Evolutionary conservation across 768 basidiomycete genomes (phyloP).

Genomic region (Lactarius psammicola): DNA sequence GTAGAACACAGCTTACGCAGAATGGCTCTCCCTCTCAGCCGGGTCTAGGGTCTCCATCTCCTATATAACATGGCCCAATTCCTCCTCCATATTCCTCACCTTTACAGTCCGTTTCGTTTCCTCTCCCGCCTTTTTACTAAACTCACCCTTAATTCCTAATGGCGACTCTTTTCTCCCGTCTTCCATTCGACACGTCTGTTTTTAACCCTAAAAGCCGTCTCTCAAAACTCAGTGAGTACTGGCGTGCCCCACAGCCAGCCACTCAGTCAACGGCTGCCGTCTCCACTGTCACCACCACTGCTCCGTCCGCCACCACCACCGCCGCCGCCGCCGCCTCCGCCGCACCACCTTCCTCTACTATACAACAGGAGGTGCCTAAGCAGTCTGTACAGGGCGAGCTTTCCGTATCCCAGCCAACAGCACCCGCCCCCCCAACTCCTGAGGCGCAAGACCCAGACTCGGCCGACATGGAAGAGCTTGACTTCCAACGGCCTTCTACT

Average conservation of each 20-base stretch:
- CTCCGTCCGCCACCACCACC: not conserved
- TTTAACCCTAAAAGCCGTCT: not conserved
- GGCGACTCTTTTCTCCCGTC: constrained; percentile 18
- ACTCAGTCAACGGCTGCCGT: not conserved
- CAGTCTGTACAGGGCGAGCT: not conserved
- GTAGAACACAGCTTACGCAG: not conserved
- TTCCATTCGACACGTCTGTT: constrained; percentile 16
- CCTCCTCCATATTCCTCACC: not conserved
- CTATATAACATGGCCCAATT: constrained; percentile 1
- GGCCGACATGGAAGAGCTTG: constrained; percentile 13
- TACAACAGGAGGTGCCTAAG: not conserved
- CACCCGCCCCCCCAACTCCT: not conserved
- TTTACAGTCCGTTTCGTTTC: not conserved
- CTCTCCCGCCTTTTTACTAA: not conserved
- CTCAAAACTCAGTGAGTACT: constrained; percentile 12
- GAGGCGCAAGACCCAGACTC: constrained; percentile 1
- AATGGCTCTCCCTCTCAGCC: not conserved
- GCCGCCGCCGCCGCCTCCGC: too few relatives aligned
- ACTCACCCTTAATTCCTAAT: not conserved
- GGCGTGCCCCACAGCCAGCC: not conserved
- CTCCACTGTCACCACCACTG: not conserved
- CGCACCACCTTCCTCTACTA: not conserved
- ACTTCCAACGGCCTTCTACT: constrained; percentile 14
- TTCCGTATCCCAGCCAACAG: not conserved
- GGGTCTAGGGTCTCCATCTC: constrained; percentile 8